phyloP scores from a whole-genome alignment of 2,329 filamentous ascomycete genomes.

The Biscogniauxia sp. region DNA sequence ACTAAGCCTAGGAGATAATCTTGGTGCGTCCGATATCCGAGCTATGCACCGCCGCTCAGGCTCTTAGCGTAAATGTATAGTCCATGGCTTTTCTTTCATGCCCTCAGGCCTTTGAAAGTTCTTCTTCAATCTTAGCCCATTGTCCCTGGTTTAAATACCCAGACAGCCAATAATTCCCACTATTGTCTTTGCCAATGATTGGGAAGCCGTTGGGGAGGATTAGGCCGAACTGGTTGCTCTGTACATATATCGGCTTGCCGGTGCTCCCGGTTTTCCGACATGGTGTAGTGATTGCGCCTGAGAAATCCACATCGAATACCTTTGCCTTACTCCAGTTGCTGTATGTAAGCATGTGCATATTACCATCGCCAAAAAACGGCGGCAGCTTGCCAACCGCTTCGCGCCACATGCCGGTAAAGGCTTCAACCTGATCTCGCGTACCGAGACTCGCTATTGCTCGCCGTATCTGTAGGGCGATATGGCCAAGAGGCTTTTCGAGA shows the following conservation, averaged over 20 bases:
- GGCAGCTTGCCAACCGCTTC: slow-evolving; percentile 24
- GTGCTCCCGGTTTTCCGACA: slow-evolving; percentile 2
- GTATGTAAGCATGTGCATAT: slow-evolving; percentile 32
- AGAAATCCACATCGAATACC: slow-evolving; percentile 30
- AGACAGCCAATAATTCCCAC: slow-evolving; percentile 31
- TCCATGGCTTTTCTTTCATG: too few relatives aligned
- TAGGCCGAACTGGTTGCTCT: slow-evolving; percentile 24
- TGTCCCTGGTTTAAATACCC: slow-evolving; percentile 25
- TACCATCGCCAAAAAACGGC: slow-evolving; percentile 30
- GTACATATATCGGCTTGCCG: slow-evolving; percentile 23
- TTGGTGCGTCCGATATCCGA: too few relatives aligned
- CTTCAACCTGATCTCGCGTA: slow-evolving; percentile 35
- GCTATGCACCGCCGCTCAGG: too few relatives aligned
- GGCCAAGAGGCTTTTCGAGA: slow-evolving; percentile 29
- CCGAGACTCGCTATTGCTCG: slow-evolving; percentile 31
- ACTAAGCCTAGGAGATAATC: too few relatives aligned
- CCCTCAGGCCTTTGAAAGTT: not conserved
- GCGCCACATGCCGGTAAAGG: slow-evolving; percentile 28
- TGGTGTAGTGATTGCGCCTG: slow-evolving; percentile 16
- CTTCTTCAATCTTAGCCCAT: slow-evolving; percentile 24
- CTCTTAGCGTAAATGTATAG: too few relatives aligned
- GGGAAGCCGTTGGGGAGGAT: slow-evolving; percentile 27
- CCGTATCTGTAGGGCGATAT: slow-evolving; percentile 30
- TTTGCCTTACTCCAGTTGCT: slow-evolving; percentile 34
- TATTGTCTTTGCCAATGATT: slow-evolving; percentile 29